These are phyloP conservation scores for Scheffersomyces coipomensis DNA, from an alignment of 805 yeast species.

Conservation along the genomic window DNA sequence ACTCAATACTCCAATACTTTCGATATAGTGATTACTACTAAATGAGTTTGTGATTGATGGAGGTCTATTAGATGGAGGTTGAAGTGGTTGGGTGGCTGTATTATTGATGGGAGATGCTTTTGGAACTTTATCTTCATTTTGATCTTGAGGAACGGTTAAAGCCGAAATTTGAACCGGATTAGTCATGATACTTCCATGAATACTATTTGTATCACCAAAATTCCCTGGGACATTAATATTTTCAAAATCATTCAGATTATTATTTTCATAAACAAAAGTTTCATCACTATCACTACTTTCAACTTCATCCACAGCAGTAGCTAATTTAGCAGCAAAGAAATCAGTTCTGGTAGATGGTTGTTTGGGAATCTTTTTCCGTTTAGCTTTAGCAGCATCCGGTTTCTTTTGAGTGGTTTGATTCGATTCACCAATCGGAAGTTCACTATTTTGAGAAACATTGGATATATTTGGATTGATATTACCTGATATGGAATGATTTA, in stretches of 20 bases:
- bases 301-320: conserved; percentile 89
- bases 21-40: conserved; percentile 23
- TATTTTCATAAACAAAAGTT: conserved; percentile 88
- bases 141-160: background rate
- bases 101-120: background rate
- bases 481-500: background rate
- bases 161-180: background rate
- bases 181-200: conserved; percentile 7
- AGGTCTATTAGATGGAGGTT: conserved; percentile 6
- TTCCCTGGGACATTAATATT: conserved; percentile 5
- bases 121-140: background rate
- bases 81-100: background rate
- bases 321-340: conserved; percentile 90
- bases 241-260: conserved; percentile 23
- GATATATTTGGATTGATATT: background rate
- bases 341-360: conserved; percentile 80
- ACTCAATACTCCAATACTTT: conserved; percentile 6
- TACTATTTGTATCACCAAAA: conserved; percentile 9
- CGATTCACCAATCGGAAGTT: background rate
- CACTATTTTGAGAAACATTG: background rate
- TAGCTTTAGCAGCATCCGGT: conserved; percentile 12
- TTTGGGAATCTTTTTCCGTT: conserved; percentile 31
- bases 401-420: background rate
- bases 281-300: conserved; percentile 89
- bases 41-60: conserved; percentile 20